Evolutionary conservation across 305 asterid genomes (phyloP).

Genomic region (Solanum chacoense): DNA sequence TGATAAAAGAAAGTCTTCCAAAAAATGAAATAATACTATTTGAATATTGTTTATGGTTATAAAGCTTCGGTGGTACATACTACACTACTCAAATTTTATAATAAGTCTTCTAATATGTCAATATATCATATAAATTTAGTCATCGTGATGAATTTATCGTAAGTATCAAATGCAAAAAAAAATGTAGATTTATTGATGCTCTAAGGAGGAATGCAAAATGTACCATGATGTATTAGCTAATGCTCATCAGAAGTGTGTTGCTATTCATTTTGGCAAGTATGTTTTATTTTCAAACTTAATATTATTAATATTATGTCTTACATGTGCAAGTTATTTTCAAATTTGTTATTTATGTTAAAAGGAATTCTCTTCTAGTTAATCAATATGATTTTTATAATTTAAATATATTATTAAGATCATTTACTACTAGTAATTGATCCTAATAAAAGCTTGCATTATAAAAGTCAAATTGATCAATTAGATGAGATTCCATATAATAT

Average conservation of each 20-base stretch:
- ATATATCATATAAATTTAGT: neutral
- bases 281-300: no score
- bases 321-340: no score
- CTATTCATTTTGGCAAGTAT: no score
- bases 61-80: neutral
- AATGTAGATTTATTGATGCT: constrained; percentile 34
- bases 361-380: no score
- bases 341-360: no score
- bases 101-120: neutral
- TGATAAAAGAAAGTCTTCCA: constrained; percentile 30
- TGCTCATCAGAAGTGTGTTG: neutral
- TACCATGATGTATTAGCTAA: neutral
- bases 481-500: neutral
- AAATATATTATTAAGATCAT: no score
- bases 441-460: neutral
- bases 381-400: neutral
- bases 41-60: no score
- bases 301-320: no score
- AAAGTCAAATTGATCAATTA: neutral
- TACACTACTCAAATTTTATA: neutral
- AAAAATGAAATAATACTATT: constrained; percentile 29
- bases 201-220: neutral
- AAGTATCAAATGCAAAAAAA: neutral
- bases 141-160: no score
- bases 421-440: neutral